phyloP scores from a whole-genome alignment of 306 rosid genomes.

The Pyrus communis region DNA sequence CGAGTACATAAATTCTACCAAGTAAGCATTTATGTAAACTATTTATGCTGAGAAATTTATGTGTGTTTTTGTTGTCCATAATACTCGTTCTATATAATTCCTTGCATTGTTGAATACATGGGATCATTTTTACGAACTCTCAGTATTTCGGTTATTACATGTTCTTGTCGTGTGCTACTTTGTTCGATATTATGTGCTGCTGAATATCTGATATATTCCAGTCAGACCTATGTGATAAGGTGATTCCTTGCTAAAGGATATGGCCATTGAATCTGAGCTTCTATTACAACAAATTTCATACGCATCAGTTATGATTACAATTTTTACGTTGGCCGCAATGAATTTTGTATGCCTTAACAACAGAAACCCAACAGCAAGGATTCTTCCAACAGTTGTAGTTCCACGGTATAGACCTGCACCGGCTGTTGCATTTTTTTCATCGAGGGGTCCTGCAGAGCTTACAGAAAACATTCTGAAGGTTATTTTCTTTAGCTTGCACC shows the following conservation, averaged over 20 bases:
- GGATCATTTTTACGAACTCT: neutral
- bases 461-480: conserved; percentile 95
- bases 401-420: conserved; percentile 59
- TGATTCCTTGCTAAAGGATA: neutral
- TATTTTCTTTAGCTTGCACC: conserved; percentile 2
- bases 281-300: neutral
- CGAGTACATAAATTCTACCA: conserved; percentile 64
- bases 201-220: neutral
- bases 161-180: neutral
- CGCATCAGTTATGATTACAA: neutral
- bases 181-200: neutral
- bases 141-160: neutral
- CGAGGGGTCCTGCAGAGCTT: conserved; percentile 77
- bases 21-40: conserved; percentile 26
- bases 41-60: neutral
- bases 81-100: neutral
- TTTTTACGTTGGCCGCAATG: neutral
- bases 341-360: neutral
- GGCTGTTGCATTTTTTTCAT: conserved; percentile 73
- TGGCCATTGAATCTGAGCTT: neutral
- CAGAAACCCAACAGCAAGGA: conserved; percentile 71
- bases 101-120: neutral
- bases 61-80: neutral
- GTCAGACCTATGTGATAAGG: neutral
- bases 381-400: conserved; percentile 59